Base-by-base conservation (phyloP, 2,329 filamentous ascomycete genomes). In the Metarhizium brunneum region DNA sequence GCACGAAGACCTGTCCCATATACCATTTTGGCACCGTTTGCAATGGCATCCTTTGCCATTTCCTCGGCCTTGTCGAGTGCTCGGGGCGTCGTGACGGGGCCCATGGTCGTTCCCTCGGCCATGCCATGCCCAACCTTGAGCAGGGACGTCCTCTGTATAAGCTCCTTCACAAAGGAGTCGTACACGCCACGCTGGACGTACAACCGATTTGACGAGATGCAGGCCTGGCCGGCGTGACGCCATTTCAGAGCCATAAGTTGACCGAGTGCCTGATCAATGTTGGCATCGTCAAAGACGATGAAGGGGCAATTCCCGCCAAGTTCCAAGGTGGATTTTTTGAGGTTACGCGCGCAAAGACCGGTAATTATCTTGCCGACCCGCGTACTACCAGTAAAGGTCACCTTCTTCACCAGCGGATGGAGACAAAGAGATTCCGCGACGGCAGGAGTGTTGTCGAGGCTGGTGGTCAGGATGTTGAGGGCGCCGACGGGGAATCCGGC, bases 371-470 rank as follows among this genome's bases (percentile, higher is more conserved):
- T 80, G 4, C 89, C 89, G 0, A 91, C 82, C 0, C 74, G 71
- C 0, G 88, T 89, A 62, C 82, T 84, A 18, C 89, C 89, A 0
- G 88, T 92, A 62, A 92, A 94, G 56, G 86, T 87, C 55, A 92
- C 76, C 67, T 91, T 91, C 52, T 73, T 74, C 0, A 79, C 71
- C 0, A 69, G 56, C 0, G 69, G 70, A 56, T 79, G 75, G 32
- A 71, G 69, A 59, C 75, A 78, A 1, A 80, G 69, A 0, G 72
- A 70, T 63, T 77, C 76, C 13, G 73, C 73, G 2, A 79, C 66
- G 1, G 62, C 54, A 0, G 76, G 76, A 0, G 76, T 78, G 51
- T 75, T 73, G 0, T 67, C 68, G 7, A 76, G 62, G 20, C 71
- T 74, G 0, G 76, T 77, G 0, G 74, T 74, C 50, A 79, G 49